Evolutionary conservation across 345 rosid genomes (phyloP).

Genomic region (Geranium rotundifolium): DNA sequence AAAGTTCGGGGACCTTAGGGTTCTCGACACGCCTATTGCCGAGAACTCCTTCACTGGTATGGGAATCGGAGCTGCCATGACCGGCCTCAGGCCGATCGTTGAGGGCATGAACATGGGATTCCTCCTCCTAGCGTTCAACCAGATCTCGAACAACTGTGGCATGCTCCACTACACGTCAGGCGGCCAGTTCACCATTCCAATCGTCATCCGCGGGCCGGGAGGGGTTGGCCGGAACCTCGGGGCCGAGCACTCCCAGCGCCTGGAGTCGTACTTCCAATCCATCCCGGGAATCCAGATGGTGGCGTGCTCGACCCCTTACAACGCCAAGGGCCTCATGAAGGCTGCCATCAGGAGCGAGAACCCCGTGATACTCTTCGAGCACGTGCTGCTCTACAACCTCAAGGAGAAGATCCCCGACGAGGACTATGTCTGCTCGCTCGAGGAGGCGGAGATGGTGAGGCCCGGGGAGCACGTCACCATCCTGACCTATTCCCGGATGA

Average conservation of each 20-base stretch:
- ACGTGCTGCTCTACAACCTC: conserved; percentile 92
- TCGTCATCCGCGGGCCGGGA: conserved; percentile 97
- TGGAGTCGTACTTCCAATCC: conserved; percentile 94
- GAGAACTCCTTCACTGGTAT: conserved; percentile 96
- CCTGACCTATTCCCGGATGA: conserved; percentile 86
- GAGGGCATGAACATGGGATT: conserved; percentile 99
- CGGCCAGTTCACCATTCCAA: conserved; percentile 82
- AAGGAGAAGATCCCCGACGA: conserved; percentile 92
- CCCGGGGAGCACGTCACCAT: conserved; percentile 85
- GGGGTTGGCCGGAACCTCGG: conserved; percentile 97
- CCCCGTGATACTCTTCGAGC: conserved; percentile 92
- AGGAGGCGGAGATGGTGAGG: conserved; percentile 97
- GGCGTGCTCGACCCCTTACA: conserved; percentile 95
- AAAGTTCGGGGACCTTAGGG: conserved; percentile 82
- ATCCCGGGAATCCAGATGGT: conserved; percentile 99
- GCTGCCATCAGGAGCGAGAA: conserved; percentile 96
- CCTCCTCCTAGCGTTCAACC: conserved; percentile 93
- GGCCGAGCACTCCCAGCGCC: conserved; percentile 93
- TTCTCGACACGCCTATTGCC: conserved; percentile 90
- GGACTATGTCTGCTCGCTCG: conserved; percentile 74
- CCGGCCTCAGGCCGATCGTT: conserved; percentile 73
- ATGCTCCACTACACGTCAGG: conserved; percentile 99
- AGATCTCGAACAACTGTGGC: conserved; percentile 96
- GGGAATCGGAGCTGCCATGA: conserved; percentile 96
- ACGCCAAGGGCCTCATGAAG: conserved; percentile 99